phyloP scores from a whole-genome alignment of 2,329 filamentous ascomycete species.

The Arthrobotrys sphaeroides region DNA sequence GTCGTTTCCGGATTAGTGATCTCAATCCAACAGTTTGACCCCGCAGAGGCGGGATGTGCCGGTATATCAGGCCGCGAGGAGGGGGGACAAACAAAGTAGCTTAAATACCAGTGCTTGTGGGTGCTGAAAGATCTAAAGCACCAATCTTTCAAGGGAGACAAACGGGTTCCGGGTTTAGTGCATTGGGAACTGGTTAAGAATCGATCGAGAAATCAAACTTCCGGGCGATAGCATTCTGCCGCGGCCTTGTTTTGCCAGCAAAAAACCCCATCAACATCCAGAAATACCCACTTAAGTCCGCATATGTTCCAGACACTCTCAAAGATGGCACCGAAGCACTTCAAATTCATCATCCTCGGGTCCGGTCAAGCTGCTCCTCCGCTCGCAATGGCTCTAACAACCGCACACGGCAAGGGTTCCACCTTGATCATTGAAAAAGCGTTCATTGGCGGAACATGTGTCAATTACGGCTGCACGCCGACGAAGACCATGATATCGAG shows the following conservation, averaged over 20 bases:
- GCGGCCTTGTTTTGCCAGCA: no score
- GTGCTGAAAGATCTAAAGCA: no score
- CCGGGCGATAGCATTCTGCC: no score
- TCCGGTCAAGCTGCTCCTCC: constrained; percentile 68
- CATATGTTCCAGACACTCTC: constrained; percentile 1
- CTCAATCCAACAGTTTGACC: background rate
- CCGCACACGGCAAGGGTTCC: constrained; percentile 61
- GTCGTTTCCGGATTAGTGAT: background rate
- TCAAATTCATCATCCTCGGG: constrained; percentile 65
- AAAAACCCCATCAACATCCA: background rate
- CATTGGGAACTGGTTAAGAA: no score
- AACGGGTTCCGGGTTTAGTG: no score
- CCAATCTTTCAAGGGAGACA: no score
- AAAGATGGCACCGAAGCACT: constrained; percentile 58
- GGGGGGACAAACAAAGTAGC: no score
- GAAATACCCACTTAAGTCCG: background rate
- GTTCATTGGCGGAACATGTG: constrained; percentile 67
- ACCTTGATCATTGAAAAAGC: constrained; percentile 65
- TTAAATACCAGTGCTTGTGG: no score
- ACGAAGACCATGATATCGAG: constrained; percentile 69
- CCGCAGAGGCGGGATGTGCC: background rate
- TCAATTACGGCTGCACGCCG: constrained; percentile 69
- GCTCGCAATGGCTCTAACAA: constrained; percentile 64
- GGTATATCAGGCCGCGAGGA: background rate
- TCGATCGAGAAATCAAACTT: no score